These are phyloP conservation scores for Starmerella geochares DNA, from an alignment of 805 yeast species.

Conservation along the genomic window DNA sequence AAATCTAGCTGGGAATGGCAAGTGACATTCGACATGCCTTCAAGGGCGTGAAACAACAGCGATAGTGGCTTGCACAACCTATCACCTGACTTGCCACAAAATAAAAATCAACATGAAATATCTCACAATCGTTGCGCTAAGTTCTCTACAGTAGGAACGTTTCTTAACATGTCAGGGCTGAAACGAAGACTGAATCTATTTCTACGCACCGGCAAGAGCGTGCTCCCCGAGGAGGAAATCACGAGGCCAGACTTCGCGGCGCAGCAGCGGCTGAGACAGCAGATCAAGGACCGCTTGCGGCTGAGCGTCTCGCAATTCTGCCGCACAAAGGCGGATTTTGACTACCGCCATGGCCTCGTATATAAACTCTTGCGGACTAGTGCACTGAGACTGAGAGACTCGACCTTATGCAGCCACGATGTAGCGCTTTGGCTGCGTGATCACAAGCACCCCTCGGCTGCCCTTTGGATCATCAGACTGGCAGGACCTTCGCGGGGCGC, in stretches of 20 bases:
- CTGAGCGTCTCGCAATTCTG: constrained; percentile 19
- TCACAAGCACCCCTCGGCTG: constrained; percentile 22
- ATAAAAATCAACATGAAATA: neutral
- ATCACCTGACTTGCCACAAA: constrained; percentile 1
- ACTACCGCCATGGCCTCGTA: constrained; percentile 25
- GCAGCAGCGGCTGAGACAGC: constrained; percentile 14
- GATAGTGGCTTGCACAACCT: neutral
- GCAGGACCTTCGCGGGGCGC: constrained; percentile 23
- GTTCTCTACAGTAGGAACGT: no score
- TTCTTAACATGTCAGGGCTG: constrained; percentile 14
- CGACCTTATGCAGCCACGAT: constrained; percentile 23
- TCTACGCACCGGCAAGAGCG: constrained; percentile 10
- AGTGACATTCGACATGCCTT: no score
- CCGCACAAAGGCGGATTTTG: constrained; percentile 16
- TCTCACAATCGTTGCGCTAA: no score
- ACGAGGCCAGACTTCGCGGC: constrained; percentile 14
- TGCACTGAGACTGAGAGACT: constrained; percentile 19
- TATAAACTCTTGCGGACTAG: constrained; percentile 22
- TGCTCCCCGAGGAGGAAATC: neutral
- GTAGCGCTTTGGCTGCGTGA: constrained; percentile 23
- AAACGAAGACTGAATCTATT: constrained; percentile 18
- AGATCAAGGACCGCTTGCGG: constrained; percentile 15
- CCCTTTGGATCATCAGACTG: constrained; percentile 25
- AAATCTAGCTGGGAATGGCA: no score
- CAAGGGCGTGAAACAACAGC: neutral